Evolutionary conservation across 1,139 yeast species (phyloP).

Genomic region (Hyphopichia buzzinii): DNA sequence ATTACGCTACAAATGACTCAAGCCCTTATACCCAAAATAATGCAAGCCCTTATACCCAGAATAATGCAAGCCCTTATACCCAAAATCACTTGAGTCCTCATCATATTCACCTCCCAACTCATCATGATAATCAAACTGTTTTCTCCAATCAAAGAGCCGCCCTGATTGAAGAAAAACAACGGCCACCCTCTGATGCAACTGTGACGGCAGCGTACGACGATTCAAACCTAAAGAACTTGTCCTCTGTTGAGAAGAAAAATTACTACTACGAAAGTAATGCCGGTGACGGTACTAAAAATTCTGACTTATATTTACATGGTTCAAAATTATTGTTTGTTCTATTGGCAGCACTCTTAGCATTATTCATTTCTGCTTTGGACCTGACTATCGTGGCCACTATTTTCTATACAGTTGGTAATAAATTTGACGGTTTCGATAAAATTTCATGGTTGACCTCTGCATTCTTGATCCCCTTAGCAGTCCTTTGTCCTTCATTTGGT

Average conservation of each 20-base stretch:
- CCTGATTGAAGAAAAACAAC: background rate
- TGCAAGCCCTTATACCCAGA: background rate
- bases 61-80: background rate
- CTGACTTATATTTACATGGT: slow-evolving; percentile 44
- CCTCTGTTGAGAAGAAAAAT: background rate
- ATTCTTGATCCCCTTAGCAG: slow-evolving; percentile 58
- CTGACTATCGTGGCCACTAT: slow-evolving; percentile 23
- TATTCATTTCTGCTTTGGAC: slow-evolving; percentile 23
- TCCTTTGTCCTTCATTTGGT: slow-evolving; percentile 60
- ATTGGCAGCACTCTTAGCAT: slow-evolving; percentile 13
- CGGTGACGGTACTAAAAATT: slow-evolving; percentile 56
- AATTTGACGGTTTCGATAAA: slow-evolving; percentile 53
- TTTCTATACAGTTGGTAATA: slow-evolving; percentile 21
- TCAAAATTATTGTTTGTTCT: slow-evolving; percentile 12
- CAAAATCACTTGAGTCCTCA: no score
- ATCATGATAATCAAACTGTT: background rate
- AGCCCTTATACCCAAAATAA: background rate
- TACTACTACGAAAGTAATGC: slow-evolving; percentile 30
- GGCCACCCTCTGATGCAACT: background rate
- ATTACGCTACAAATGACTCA: no score
- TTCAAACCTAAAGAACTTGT: background rate
- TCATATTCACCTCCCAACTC: background rate
- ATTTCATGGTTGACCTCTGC: slow-evolving; percentile 64
- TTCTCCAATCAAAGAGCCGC: background rate
- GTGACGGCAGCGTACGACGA: background rate